Conservation (phyloP, 2,329 filamentous ascomycete species). For the Pyricularia grisea region DNA sequence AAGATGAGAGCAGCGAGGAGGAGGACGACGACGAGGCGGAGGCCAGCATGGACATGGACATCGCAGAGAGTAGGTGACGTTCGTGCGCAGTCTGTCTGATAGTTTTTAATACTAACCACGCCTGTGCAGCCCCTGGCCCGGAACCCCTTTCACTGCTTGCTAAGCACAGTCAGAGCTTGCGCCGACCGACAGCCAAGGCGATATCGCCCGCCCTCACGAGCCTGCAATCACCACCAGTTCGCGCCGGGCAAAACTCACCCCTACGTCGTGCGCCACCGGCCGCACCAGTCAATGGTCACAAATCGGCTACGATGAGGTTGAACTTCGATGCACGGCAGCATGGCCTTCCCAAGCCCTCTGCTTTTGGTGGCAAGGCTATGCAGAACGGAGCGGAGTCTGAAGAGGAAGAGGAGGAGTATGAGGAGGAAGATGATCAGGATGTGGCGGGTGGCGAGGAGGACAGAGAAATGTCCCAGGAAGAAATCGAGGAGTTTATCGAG, state of each 20-base stretch:
- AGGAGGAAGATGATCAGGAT: slow-evolving; percentile 20
- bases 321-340: slow-evolving; percentile 33
- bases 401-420: slow-evolving; percentile 15
- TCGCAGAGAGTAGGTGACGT: slow-evolving; percentile 29
- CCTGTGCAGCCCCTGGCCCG: slow-evolving; percentile 38
- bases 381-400: slow-evolving; percentile 17
- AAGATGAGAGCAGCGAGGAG: slow-evolving; percentile 17
- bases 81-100: not conserved
- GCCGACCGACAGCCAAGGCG: slow-evolving; percentile 35
- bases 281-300: slow-evolving; percentile 9
- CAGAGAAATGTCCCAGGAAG: slow-evolving; percentile 10
- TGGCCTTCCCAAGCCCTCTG: slow-evolving; percentile 8
- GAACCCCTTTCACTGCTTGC: slow-evolving; percentile 43
- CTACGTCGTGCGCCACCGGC: not conserved
- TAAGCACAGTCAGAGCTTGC: slow-evolving; percentile 35
- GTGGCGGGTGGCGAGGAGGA: slow-evolving; percentile 9
- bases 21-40: slow-evolving; percentile 19
- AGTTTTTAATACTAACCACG: not conserved
- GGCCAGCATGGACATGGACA: slow-evolving; percentile 38
- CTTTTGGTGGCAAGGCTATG: not conserved
- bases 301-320: slow-evolving; percentile 41
- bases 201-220: slow-evolving; percentile 56
- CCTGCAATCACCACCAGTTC: slow-evolving; percentile 50
- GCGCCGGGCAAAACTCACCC: slow-evolving; percentile 14
- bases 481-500: slow-evolving; percentile 21